Conservation (phyloP, 768 basidiomycete genomes). For the Gautieria morchelliformis region DNA sequence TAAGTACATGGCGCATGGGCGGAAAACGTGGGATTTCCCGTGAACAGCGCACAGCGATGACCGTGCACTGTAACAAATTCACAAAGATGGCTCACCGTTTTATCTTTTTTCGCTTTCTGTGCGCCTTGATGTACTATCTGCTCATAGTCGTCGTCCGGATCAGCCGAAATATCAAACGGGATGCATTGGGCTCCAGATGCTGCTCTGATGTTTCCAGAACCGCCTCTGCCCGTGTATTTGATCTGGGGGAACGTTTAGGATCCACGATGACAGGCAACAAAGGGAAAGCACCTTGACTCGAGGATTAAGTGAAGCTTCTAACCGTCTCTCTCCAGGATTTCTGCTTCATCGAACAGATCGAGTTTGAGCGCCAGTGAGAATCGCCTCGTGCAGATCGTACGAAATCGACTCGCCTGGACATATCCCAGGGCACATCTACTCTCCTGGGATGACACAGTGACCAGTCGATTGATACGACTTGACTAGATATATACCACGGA, state of each 20-base stretch:
- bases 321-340: neutral
- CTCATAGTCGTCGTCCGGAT: conserved; percentile 6
- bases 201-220: conserved; percentile 1
- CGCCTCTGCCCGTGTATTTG: neutral
- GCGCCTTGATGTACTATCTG: neutral
- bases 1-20: neutral
- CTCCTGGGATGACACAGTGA: too few relatives aligned
- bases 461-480: too few relatives aligned
- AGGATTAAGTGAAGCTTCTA: neutral
- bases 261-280: neutral
- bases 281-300: neutral
- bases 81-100: neutral
- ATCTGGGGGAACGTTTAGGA: neutral
- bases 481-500: too few relatives aligned
- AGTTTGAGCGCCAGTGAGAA: too few relatives aligned
- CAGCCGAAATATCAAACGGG: conserved; percentile 1
- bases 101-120: neutral
- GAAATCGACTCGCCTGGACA: too few relatives aligned
- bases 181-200: neutral
- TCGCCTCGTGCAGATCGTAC: too few relatives aligned
- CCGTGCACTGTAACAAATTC: neutral
- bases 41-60: too few relatives aligned
- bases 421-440: too few relatives aligned
- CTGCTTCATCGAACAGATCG: neutral
- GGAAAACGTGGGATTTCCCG: too few relatives aligned